Conservation (phyloP, 163 green algal genomes). For the Smithsoniella earleae region DNA sequence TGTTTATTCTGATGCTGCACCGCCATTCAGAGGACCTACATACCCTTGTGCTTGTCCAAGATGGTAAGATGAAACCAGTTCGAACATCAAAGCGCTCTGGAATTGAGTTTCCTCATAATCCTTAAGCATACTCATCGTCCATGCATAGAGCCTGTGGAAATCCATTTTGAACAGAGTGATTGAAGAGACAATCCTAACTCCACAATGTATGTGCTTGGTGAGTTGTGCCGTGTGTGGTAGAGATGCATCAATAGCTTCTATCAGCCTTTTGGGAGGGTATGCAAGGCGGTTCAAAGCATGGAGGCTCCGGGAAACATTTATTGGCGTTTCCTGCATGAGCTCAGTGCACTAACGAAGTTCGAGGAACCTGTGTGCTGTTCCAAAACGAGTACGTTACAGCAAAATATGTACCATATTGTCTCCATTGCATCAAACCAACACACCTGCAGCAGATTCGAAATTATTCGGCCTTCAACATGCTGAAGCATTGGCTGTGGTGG, state of each 20-base stretch:
- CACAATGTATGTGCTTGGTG: neutral
- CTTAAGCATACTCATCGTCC: neutral
- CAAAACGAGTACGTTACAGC: too few relatives aligned
- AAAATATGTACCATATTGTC: too few relatives aligned
- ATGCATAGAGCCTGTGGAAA: neutral
- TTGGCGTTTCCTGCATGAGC: too few relatives aligned
- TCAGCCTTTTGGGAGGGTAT: neutral
- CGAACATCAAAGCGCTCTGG: too few relatives aligned
- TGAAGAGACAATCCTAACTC: neutral
- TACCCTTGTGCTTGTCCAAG: too few relatives aligned
- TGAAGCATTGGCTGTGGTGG: neutral
- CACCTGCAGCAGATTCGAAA: neutral
- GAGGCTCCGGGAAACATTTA: neutral
- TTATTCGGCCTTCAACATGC: neutral
- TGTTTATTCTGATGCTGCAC: too few relatives aligned
- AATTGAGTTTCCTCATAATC: too few relatives aligned
- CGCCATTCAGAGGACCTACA: too few relatives aligned
- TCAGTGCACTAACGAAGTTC: too few relatives aligned
- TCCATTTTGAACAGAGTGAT: neutral
- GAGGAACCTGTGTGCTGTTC: too few relatives aligned
- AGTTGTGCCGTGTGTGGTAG: slow-evolving; percentile 11
- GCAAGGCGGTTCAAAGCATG: neutral
- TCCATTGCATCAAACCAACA: too few relatives aligned
- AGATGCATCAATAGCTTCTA: neutral
- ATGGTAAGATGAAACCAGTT: too few relatives aligned